Evolutionary conservation across 768 basidiomycete species (phyloP), one percentile per base, ranked within the genome.

Genomic region (Amanita subjunquillea): DNA sequence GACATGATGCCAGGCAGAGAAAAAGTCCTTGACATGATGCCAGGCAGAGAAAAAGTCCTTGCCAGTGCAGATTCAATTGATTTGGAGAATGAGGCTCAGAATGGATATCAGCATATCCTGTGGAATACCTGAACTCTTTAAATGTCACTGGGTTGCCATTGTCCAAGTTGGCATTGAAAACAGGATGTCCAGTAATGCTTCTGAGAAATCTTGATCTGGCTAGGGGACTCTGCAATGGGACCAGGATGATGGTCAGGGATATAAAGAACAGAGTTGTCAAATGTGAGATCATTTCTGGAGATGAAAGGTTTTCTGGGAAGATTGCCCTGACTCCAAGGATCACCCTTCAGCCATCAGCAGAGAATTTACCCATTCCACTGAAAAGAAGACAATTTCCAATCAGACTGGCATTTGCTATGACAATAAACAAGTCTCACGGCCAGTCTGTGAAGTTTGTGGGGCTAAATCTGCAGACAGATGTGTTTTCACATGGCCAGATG

Each of bases 351-450:
- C 48, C 56, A 4, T 63, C 70, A 4, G 59, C 67, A 25, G 58
- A 61, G 13, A 60, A 65, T 22, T 40, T 65, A 23, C 41, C 67
- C 3, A 67, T 74, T 54, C 48, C 53, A 10, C 58, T 75, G 30
- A 52, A 37, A 15, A 66, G 68, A 0, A 59, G 57, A 0, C 74
- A 77, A 58, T 75, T 74, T 53, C 74, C 75, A 30, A 56, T 76
- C 13, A 60, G 63, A 2, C 61, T 76, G 4, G 72, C 69, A 12
- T 78, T 77, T 67, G 71, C 71, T 0, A 67, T 76, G 59, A 67
- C 73, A 1, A 73, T 77, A 58, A 76, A 78, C 62, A 77, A 76
- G 57, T 54, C 72, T 1, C 73, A 76, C 61, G 75, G 75, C 0
- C 75, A 76, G 54, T 73, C 70, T 13, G 63, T 76, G 4, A 56